Base-by-base conservation (phyloP, 768 basidiomycete genomes). In the Russula sp. region DNA sequence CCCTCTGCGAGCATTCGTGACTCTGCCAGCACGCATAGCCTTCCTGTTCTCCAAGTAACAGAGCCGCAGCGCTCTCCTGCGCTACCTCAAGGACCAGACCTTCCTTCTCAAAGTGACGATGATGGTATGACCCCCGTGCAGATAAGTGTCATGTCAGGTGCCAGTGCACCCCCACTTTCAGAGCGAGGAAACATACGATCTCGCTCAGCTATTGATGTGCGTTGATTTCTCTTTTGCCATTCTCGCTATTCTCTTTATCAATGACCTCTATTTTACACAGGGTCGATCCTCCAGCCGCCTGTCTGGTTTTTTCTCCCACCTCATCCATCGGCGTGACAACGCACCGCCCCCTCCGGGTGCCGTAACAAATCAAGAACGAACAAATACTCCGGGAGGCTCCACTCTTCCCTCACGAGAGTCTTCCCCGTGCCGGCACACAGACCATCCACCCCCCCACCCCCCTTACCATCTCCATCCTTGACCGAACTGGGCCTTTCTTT, bases 271-370 rank as follows among this genome's bases (percentile, higher is more conserved):
- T 36, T 28, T 32, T 8, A 24, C 30, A 46, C 72, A 87, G 81
- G 74, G 75, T 64, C 86, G 90, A 62, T 76, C 86, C 44, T 80
- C 87, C 30, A 90, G 86, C 72, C 82, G 91, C 32, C 79, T 93
- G 34, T 93, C 92, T 28, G 91, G 91, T n/a, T 93, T 93, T 75
- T 86, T 92, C 73, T 87, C 83, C 18, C 84, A 83, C 69, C 80
- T 93, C 63, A 89, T 93, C 7, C 85, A 88, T 71, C 84, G 90
- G 61, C 82, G 88, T 55, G 88, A 91, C 59, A 76, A 74, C 46
- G 68, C 74, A 16, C 71, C 77, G 3, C 67, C 73, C 4, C 49
- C 73, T 16, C 61, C 69, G 20, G 38, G 54, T 57, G 42, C 61
- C 18, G 20, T 52, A 46, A 51, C 67, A 14, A 56, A 69, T 1